A percentile compares a stretch with the other conserved stretches of the same genome.
Conservation (phyloP, 768 basidiomycete species). For the Tricholoma saponaceum region DNA sequence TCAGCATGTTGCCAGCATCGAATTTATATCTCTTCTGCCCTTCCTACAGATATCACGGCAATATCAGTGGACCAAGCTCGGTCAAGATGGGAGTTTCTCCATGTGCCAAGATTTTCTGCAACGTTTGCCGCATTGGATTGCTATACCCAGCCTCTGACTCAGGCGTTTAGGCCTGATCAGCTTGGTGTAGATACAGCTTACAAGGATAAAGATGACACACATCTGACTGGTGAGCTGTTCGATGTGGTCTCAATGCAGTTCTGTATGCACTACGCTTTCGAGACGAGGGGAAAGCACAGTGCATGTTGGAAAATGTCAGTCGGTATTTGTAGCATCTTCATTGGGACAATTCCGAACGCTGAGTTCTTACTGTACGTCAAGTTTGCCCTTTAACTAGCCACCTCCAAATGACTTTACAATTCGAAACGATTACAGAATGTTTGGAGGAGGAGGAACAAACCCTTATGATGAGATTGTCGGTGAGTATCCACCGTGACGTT, state of each 20-base stretch:
- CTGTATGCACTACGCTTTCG: conserved; percentile 99
- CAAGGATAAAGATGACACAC: conserved; percentile 6
- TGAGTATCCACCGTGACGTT: conserved; percentile 67
- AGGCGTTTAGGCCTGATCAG: conserved; percentile 58
- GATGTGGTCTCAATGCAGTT: conserved; percentile 99
- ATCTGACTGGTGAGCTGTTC: conserved; percentile 49
- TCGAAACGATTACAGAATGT: conserved; percentile 45
- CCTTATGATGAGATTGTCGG: conserved; percentile 92
- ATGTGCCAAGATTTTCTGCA: conserved; percentile 63
- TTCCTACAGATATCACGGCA: conserved; percentile 72
- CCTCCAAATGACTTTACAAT: not conserved
- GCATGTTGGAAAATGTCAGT: conserved; percentile 91
- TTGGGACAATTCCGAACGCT: conserved; percentile 96
- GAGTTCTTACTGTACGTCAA: conserved; percentile 74
- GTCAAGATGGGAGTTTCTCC: conserved; percentile 55
- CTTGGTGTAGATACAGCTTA: conserved; percentile 33
- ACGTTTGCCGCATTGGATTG: conserved; percentile 87
- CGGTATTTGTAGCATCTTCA: conserved; percentile 82
- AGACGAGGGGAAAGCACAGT: conserved; percentile 80
- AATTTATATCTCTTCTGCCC: not conserved
- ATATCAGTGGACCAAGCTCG: conserved; percentile 90
- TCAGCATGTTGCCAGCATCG: conserved; percentile 4
- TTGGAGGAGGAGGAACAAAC: conserved; percentile 62
- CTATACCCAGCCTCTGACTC: conserved; percentile 68
- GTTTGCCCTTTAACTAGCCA: not conserved